These are phyloP conservation scores for Penicillium sp. DNA, from an alignment of 2,329 filamentous ascomycete species.

Conservation along the genomic window DNA sequence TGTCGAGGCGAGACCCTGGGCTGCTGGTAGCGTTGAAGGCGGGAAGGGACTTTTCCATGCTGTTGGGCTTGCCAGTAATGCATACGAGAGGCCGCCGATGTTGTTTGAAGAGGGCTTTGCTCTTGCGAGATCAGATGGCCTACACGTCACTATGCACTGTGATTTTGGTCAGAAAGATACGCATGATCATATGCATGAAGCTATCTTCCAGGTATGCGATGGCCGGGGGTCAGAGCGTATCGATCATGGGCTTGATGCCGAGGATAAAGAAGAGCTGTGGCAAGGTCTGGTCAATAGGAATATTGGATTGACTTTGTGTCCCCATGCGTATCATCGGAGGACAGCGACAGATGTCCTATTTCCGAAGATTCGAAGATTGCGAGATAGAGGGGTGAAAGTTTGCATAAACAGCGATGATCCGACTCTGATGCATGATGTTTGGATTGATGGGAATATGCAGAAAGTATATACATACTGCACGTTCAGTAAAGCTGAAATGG, in stretches of 20 bases:
- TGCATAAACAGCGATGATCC: constrained; percentile 56
- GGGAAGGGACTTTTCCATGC: constrained; percentile 50
- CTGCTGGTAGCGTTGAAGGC: constrained; percentile 20
- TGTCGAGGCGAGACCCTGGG: constrained; percentile 43
- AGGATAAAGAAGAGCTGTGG: constrained; percentile 41
- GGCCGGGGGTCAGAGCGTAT: constrained; percentile 43
- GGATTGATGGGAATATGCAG: constrained; percentile 54
- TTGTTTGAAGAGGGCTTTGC: constrained; percentile 51
- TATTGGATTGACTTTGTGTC: constrained; percentile 49
- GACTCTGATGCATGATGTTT: constrained; percentile 56
- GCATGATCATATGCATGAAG: constrained; percentile 49
- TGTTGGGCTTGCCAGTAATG: constrained; percentile 54
- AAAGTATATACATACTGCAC: constrained; percentile 49
- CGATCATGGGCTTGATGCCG: constrained; percentile 50
- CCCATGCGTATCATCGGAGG: constrained; percentile 45
- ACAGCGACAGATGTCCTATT: constrained; percentile 50
- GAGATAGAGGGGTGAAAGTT: constrained; percentile 52
- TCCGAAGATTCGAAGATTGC: constrained; percentile 49
- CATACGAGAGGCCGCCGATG: constrained; percentile 50
- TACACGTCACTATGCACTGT: constrained; percentile 54
- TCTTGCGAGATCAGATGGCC: constrained; percentile 20
- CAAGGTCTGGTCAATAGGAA: constrained; percentile 35
- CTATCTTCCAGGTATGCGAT: constrained; percentile 36
- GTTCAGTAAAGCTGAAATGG: constrained; percentile 50
- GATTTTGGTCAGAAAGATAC: constrained; percentile 57